Evolutionary conservation across 345 rosid genomes (phyloP).

Genomic region (Crucihimalaya himalaica): DNA sequence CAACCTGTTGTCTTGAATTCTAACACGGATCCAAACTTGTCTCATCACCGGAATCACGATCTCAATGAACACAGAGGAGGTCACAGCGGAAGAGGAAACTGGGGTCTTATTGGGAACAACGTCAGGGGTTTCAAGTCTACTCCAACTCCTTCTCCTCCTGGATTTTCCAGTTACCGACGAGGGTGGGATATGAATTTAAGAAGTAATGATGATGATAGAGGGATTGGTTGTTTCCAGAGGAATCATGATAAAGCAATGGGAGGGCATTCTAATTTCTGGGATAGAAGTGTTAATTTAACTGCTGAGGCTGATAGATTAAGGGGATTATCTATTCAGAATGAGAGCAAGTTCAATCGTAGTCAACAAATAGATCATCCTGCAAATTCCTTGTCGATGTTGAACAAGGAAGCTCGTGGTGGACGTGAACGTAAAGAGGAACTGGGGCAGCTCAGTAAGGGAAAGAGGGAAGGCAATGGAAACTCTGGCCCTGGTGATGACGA

Average conservation of each 20-base stretch:
- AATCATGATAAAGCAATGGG: constrained; percentile 42
- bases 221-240: constrained; percentile 41
- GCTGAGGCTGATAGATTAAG: constrained; percentile 45
- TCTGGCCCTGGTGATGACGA: constrained; percentile 33
- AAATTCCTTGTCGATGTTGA: constrained; percentile 47
- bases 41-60: constrained; percentile 42
- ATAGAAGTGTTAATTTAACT: constrained; percentile 31
- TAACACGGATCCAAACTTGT: constrained; percentile 28
- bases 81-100: constrained; percentile 42
- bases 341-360: constrained; percentile 43
- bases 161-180: constrained; percentile 40
- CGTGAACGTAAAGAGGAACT: constrained; percentile 32
- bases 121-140: constrained; percentile 42
- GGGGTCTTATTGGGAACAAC: constrained; percentile 41
- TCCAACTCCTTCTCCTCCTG: constrained; percentile 37
- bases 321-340: constrained; percentile 32
- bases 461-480: constrained; percentile 25
- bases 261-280: constrained; percentile 35
- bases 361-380: constrained; percentile 69
- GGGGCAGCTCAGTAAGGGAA: constrained; percentile 27
- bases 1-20: constrained; percentile 40
- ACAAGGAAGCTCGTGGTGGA: constrained; percentile 33
- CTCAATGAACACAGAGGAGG: constrained; percentile 42
- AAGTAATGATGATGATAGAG: constrained; percentile 20
- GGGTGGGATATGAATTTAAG: constrained; percentile 39